Percentiles rank a stretch among this genome's conserved stretches.
These are phyloP conservation scores for Citrus glauca DNA, from an alignment of 345 rosid genomes.

Conservation along the genomic window DNA sequence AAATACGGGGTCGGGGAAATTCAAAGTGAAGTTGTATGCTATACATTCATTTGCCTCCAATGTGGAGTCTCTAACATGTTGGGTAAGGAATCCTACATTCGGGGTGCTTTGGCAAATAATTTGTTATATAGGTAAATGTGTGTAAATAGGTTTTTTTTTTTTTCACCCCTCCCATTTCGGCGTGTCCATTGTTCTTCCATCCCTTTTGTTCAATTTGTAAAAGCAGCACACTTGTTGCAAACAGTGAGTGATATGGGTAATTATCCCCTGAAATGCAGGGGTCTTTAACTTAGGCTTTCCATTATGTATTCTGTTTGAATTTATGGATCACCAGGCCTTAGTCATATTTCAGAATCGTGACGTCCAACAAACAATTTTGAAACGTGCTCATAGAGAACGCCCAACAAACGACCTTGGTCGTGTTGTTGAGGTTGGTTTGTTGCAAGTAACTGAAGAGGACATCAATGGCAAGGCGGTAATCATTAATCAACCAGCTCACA, in stretches of 20 bases:
- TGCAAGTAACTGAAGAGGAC: no score
- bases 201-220: constrained; percentile 33
- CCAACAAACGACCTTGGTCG: not conserved
- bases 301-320: not conserved
- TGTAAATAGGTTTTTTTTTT: constrained; percentile 46
- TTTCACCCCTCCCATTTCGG: not conserved
- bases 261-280: not conserved
- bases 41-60: constrained; percentile 54
- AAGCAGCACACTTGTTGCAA: constrained; percentile 25
- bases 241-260: not conserved
- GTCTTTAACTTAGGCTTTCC: not conserved
- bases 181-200: constrained; percentile 30
- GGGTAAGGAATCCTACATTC: constrained; percentile 17
- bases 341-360: no score
- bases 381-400: not conserved
- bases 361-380: no score
- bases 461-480: not conserved
- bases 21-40: constrained; percentile 21
- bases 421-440: no score
- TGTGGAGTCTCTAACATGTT: constrained; percentile 21
- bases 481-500: not conserved
- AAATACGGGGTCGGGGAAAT: constrained; percentile 10
- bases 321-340: not conserved
- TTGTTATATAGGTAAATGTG: constrained; percentile 42
- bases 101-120: constrained; percentile 69